These are phyloP conservation scores for Thielaviopsis populi DNA, from an alignment of 2,329 filamentous ascomycete species.

Conservation along the genomic window DNA sequence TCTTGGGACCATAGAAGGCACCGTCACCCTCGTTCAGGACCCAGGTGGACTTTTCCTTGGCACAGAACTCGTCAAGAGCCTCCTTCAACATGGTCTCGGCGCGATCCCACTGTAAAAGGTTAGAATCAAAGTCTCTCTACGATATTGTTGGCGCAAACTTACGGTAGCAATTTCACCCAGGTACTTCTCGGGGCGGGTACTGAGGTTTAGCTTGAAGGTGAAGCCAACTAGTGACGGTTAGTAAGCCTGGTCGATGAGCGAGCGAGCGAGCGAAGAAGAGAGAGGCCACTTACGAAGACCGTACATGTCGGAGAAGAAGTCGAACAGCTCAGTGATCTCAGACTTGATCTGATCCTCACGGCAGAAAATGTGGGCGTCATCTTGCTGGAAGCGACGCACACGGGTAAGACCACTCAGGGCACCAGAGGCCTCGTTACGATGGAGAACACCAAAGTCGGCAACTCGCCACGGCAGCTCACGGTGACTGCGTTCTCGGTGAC, in stretches of 20 bases:
- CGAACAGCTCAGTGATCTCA: slow-evolving; percentile 61
- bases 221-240: slow-evolving; percentile 23
- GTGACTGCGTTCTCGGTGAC: slow-evolving; percentile 20
- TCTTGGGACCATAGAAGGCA: slow-evolving; percentile 97
- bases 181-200: slow-evolving; percentile 76
- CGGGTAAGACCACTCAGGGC: slow-evolving; percentile 81
- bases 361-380: slow-evolving; percentile 95
- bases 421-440: slow-evolving; percentile 89
- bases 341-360: slow-evolving; percentile 57
- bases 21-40: slow-evolving; percentile 88
- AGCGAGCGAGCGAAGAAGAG: slow-evolving; percentile 39
- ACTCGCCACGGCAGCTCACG: slow-evolving; percentile 80
- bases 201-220: slow-evolving; percentile 86
- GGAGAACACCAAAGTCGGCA: slow-evolving; percentile 89
- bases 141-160: background rate
- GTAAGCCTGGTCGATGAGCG: slow-evolving; percentile 13
- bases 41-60: slow-evolving; percentile 52
- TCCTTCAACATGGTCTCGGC: slow-evolving; percentile 69
- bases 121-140: background rate
- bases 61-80: slow-evolving; percentile 64
- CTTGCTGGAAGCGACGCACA: slow-evolving; percentile 87
- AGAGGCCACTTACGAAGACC: slow-evolving; percentile 28
- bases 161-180: slow-evolving; percentile 64
- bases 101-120: slow-evolving; percentile 49
- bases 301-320: slow-evolving; percentile 51